phyloP scores from a whole-genome alignment of 306 rosid genomes.

The Carpinus viminea region DNA sequence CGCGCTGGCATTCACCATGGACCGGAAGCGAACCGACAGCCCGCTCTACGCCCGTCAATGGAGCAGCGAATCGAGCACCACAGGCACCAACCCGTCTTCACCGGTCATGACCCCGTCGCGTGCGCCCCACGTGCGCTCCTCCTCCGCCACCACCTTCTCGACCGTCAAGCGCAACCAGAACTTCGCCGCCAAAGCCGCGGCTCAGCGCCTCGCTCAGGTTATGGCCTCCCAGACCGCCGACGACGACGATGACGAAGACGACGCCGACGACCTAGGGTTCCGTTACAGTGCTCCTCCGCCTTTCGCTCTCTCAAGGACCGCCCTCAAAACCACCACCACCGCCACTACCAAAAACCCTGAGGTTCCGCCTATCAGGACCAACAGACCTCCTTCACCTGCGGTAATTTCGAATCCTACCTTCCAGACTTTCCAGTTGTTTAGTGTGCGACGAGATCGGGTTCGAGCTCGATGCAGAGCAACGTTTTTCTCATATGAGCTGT shows the following conservation, averaged over 20 bases:
- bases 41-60: constrained; percentile 52
- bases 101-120: constrained; percentile 69
- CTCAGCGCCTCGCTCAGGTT: constrained; percentile 97
- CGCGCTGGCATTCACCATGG: constrained; percentile 29
- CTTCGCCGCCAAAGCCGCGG: constrained; percentile 95
- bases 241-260: constrained; percentile 61
- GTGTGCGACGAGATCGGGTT: background rate
- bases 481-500: background rate
- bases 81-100: constrained; percentile 29
- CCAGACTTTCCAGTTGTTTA: background rate
- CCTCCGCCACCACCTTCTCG: constrained; percentile 76
- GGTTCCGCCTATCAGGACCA: constrained; percentile 33
- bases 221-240: constrained; percentile 92
- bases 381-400: constrained; percentile 73
- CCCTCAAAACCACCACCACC: background rate
- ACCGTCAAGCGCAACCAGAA: constrained; percentile 85
- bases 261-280: constrained; percentile 65
- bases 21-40: constrained; percentile 47
- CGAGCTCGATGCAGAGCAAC: constrained; percentile 11
- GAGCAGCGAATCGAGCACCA: constrained; percentile 47
- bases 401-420: constrained; percentile 36
- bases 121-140: constrained; percentile 70
- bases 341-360: constrained; percentile 33
- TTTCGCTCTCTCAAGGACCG: constrained; percentile 58
- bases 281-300: constrained; percentile 96